A percentile compares a stretch with the other conserved stretches of the same genome.
phyloP scores from a whole-genome alignment of 2,329 filamentous ascomycete genomes.

The Mycocentrospora acerina region DNA sequence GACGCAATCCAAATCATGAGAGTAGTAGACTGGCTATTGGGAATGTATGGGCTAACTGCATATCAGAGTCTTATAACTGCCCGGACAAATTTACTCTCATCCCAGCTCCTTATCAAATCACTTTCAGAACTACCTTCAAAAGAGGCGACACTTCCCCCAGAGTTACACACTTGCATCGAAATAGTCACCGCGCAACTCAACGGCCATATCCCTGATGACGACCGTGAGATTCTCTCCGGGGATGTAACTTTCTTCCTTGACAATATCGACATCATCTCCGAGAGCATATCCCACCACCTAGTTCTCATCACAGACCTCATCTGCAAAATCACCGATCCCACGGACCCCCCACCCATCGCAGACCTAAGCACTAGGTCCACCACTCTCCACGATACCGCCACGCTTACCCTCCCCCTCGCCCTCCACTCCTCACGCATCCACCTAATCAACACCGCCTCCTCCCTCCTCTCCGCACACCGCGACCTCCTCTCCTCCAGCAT shows the following conservation, averaged over 20 bases:
- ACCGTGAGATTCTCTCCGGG: constrained; percentile 42
- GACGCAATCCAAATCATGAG: no score
- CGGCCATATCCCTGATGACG: constrained; percentile 36
- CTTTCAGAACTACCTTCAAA: constrained; percentile 39
- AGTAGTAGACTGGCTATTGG: neutral
- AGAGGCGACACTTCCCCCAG: constrained; percentile 41
- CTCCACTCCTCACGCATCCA: constrained; percentile 32
- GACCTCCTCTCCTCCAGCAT: constrained; percentile 43
- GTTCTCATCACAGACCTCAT: constrained; percentile 31
- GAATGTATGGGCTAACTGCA: constrained; percentile 5
- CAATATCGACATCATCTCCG: constrained; percentile 39
- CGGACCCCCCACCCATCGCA: constrained; percentile 9
- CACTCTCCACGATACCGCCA: constrained; percentile 12
- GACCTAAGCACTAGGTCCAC: constrained; percentile 13
- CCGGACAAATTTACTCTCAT: constrained; percentile 34
- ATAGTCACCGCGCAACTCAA: constrained; percentile 44
- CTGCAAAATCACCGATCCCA: constrained; percentile 33
- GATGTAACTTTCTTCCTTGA: constrained; percentile 46
- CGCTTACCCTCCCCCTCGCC: constrained; percentile 16
- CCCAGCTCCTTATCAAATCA: constrained; percentile 37
- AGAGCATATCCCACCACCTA: constrained; percentile 38
- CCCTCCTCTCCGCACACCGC: constrained; percentile 41
- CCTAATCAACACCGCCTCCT: constrained; percentile 36
- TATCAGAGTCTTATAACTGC: constrained; percentile 41
- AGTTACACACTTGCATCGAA: constrained; percentile 48